phyloP scores from a whole-genome alignment of 2,329 filamentous ascomycete genomes.

The Talaromyces verruculosus region DNA sequence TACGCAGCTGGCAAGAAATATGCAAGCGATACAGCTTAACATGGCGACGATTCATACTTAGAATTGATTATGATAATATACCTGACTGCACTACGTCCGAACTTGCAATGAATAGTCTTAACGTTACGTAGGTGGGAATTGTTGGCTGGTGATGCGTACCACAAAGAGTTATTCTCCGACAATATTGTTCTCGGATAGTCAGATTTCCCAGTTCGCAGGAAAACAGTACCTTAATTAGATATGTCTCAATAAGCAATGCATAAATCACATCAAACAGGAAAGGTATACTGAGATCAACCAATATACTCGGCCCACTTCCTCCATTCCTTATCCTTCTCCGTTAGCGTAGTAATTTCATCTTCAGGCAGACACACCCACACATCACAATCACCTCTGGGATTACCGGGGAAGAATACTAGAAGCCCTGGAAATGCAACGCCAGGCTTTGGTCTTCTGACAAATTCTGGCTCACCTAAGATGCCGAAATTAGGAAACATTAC shows the following conservation, averaged over 20 bases:
- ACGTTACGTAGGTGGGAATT: neutral
- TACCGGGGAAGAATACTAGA: conserved; percentile 24
- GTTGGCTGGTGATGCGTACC: no score
- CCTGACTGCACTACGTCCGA: neutral
- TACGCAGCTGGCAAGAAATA: neutral
- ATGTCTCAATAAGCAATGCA: neutral
- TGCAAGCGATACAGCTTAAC: neutral
- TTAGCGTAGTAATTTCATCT: conserved; percentile 21
- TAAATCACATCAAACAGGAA: neutral
- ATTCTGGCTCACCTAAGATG: conserved; percentile 23
- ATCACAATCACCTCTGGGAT: conserved; percentile 24
- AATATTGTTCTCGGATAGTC: neutral
- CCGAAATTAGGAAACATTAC: conserved; percentile 22
- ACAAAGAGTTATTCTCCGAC: neutral
- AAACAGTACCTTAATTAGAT: neutral
- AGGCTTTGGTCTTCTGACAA: conserved; percentile 23
- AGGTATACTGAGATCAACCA: conserved; percentile 23
- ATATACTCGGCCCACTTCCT: conserved; percentile 24
- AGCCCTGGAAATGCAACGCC: conserved; percentile 20
- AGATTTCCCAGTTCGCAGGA: neutral
- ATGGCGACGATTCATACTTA: neutral
- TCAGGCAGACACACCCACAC: conserved; percentile 25
- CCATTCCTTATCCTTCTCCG: conserved; percentile 21
- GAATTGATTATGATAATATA: neutral
- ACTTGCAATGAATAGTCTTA: neutral